Evolutionary conservation across 2,329 filamentous ascomycete genomes (phyloP).

Genomic region (Cordyceps militaris): DNA sequence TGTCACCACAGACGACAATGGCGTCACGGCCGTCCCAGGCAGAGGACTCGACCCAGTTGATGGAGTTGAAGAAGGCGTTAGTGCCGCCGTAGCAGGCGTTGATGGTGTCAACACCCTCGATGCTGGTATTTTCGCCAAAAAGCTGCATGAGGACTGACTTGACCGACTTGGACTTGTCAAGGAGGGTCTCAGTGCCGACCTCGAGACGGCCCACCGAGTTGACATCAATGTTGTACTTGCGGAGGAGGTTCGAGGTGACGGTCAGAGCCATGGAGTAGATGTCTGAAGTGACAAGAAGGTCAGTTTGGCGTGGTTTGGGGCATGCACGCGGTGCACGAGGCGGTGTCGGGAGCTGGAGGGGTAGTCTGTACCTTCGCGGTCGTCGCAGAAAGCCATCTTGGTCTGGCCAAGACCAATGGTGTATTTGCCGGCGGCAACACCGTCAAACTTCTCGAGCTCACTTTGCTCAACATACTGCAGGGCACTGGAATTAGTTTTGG

Average conservation of each 20-base stretch:
- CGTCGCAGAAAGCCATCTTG: slow-evolving; percentile 89
- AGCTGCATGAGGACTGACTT: slow-evolving; percentile 86
- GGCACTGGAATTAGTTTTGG: slow-evolving; percentile 15
- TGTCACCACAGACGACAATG: slow-evolving; percentile 74
- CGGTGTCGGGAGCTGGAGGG: slow-evolving; percentile 13
- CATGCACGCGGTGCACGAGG: slow-evolving; percentile 7
- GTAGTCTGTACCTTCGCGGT: slow-evolving; percentile 63
- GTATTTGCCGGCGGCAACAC: slow-evolving; percentile 75
- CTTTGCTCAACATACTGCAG: slow-evolving; percentile 73
- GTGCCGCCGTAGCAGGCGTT: slow-evolving; percentile 86
- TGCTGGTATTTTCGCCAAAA: slow-evolving; percentile 74
- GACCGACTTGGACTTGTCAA: slow-evolving; percentile 88
- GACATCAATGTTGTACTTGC: slow-evolving; percentile 76
- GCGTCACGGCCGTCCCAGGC: slow-evolving; percentile 79
- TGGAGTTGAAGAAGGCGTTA: slow-evolving; percentile 73
- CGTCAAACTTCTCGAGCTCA: slow-evolving; percentile 82
- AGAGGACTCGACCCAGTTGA: slow-evolving; percentile 84
- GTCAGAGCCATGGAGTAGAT: slow-evolving; percentile 84
- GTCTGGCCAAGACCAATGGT: slow-evolving; percentile 87
- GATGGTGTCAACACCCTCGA: slow-evolving; percentile 76
- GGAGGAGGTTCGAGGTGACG: slow-evolving; percentile 67
- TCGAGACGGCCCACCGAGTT: slow-evolving; percentile 73
- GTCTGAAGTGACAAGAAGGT: slow-evolving; percentile 42
- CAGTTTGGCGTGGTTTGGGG: slow-evolving; percentile 9
- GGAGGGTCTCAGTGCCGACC: slow-evolving; percentile 77